Percentiles rank a stretch among this genome's conserved stretches.
Evolutionary conservation across 2,329 filamentous ascomycete species (phyloP).

Genomic region (Pseudogymnoascus sp.): DNA sequence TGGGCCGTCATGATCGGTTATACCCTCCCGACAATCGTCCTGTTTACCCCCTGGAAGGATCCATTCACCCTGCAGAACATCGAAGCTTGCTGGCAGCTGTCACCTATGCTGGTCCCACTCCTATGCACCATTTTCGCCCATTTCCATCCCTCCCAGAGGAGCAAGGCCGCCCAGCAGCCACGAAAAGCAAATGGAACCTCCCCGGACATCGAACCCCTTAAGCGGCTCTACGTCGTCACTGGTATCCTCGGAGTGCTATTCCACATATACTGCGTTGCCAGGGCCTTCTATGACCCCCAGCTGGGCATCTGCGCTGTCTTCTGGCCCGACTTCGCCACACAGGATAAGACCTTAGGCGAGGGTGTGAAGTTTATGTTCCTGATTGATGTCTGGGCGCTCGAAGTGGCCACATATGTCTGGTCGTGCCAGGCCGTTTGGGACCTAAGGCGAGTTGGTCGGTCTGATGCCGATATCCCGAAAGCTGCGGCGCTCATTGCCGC

Average conservation of each 20-base stretch:
- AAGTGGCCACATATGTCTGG: background rate
- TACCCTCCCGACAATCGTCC: background rate
- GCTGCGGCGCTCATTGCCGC: background rate
- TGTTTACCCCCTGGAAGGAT: background rate
- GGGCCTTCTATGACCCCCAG: background rate
- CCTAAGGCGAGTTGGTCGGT: background rate
- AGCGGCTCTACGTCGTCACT: background rate
- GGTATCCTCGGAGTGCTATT: background rate
- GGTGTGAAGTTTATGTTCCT: background rate
- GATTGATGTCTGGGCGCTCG: background rate
- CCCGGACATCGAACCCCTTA: background rate
- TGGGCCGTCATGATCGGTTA: background rate
- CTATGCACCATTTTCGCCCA: background rate
- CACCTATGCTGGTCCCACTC: background rate
- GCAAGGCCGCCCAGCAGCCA: background rate
- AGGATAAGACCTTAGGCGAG: background rate
- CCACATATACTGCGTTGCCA: background rate
- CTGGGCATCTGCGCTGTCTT: background rate
- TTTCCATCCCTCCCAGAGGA: background rate
- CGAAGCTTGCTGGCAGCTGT: background rate
- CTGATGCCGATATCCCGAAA: background rate
- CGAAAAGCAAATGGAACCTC: background rate
- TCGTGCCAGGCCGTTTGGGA: slow-evolving; percentile 2
- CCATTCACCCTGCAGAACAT: background rate
- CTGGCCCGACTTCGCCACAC: background rate